These are phyloP conservation scores for Trebouxiophyceae sp. DNA, from an alignment of 163 green algal species.

Conservation along the genomic window DNA sequence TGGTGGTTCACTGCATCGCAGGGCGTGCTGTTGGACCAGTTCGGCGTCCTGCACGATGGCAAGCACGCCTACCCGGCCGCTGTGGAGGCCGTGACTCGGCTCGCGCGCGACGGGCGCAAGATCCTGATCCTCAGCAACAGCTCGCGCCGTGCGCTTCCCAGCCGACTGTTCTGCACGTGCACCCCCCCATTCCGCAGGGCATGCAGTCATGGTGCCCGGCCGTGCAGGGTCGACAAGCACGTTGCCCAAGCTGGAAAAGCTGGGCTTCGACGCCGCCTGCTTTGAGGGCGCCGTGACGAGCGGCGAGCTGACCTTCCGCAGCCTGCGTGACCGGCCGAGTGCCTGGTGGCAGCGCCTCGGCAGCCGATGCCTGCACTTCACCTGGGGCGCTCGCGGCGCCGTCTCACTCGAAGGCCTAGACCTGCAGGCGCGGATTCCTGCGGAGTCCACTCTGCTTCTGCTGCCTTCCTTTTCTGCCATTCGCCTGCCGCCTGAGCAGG, in stretches of 20 bases:
- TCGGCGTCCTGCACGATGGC: slow-evolving; percentile 86
- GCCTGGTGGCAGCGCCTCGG: slow-evolving; percentile 54
- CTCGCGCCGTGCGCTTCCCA: slow-evolving; percentile 22
- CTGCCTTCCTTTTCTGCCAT: too few species aligned
- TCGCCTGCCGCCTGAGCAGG: too few species aligned
- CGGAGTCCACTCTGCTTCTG: too few species aligned
- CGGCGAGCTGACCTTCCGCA: slow-evolving; percentile 72
- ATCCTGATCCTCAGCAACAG: slow-evolving; percentile 75
- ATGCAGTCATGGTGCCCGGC: too few species aligned
- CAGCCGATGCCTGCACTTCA: slow-evolving; percentile 75
- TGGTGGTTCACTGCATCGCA: too few species aligned
- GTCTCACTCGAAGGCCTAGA: slow-evolving; percentile 56
- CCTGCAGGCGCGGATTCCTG: too few species aligned
- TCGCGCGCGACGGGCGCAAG: slow-evolving; percentile 29
- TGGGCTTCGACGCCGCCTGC: slow-evolving; percentile 61
- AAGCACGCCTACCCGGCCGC: slow-evolving; percentile 53
- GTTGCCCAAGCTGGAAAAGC: slow-evolving; percentile 57
- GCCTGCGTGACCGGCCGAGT: slow-evolving; percentile 33
- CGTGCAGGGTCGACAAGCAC: slow-evolving; percentile 35
- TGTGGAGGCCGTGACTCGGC: slow-evolving; percentile 45
- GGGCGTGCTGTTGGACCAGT: slow-evolving; percentile 80
- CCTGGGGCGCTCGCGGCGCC: slow-evolving; percentile 60
- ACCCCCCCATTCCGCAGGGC: too few species aligned
- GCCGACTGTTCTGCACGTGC: too few species aligned
- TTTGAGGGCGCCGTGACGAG: slow-evolving; percentile 75